Evolutionary conservation across 306 rosid species (phyloP), one percentile per base, ranked within the genome.

Genomic region (Sechiopsis laciniata): DNA sequence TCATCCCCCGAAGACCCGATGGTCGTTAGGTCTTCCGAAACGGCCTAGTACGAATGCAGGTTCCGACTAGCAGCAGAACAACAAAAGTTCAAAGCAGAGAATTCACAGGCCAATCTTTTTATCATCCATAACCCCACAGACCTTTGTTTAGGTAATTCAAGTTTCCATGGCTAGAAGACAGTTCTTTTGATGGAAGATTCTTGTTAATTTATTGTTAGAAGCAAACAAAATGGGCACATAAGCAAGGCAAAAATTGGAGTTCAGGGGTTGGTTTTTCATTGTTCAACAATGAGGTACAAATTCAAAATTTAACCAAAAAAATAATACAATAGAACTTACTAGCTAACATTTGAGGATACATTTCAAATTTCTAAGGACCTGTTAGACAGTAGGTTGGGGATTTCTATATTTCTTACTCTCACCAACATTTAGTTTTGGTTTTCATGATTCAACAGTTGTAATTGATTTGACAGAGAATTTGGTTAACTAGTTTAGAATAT

Each of bases 321-420:
- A 32, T 32, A 32, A 32, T 32, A 32, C 2, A 32, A 42, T 42
- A 42, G 10, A 50, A 50, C 54, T 50, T 52, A 24, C 37, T 4
- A 48, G 35, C 74, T 69, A 69, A 68, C 73, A 13, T 68, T 68
- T 67, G 40, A 68, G 20, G 37, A 68, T 22, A 68, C 56, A 68
- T 13, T 26, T 48, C n/a, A 20, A 20, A 8, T 69, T 69, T 37
- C 21, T 14, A 14, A 32, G 5, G 2, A 32, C 15, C 42, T 62
- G 50, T 35, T 35, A 32, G 4, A 7, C 8, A 16, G 20, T 7
- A 51, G 74, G 35, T 70, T 51, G 42, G 48, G 58, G 16, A 15
- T 26, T 70, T 50, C 45, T 24, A 24, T 42, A 16, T 46, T 26
- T 70, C 59, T 68, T 21, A 14, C 11, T 60, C 40, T 5, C 58